Conservation (phyloP, 345 rosid genomes). For the Eucalyptus shirleyi region DNA sequence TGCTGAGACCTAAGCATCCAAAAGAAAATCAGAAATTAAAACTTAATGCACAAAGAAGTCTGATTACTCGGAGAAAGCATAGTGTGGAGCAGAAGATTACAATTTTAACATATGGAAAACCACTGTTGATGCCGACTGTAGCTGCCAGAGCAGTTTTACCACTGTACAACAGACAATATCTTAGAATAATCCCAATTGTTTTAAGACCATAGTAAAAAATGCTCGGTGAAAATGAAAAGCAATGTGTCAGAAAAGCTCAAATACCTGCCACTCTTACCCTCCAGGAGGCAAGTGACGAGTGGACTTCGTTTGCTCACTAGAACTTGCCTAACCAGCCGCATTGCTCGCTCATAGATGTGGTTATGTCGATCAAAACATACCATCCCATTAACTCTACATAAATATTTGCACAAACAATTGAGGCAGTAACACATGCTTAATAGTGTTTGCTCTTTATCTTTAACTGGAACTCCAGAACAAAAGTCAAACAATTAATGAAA, state of each 20-base stretch:
- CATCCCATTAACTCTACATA: conserved; percentile 71
- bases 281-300: conserved; percentile 82
- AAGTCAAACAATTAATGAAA: no score
- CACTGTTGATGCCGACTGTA: conserved; percentile 78
- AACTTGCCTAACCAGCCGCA: conserved; percentile 75
- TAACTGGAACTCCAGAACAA: no score
- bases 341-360: conserved; percentile 66
- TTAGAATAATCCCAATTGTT: no score
- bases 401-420: neutral
- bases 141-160: conserved; percentile 67
- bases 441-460: no score
- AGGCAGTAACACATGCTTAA: neutral
- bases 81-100: conserved; percentile 30
- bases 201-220: no score
- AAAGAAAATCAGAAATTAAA: neutral
- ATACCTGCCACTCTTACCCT: conserved; percentile 91
- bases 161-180: no score
- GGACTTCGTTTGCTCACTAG: conserved; percentile 60
- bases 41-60: neutral
- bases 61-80: neutral
- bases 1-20: conserved; percentile 63
- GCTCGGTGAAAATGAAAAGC: neutral
- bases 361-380: conserved; percentile 44
- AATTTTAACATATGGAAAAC: conserved; percentile 86
- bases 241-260: neutral